phyloP scores from a whole-genome alignment of 1,284 basidiomycete species.

The Boletellus sp. region DNA sequence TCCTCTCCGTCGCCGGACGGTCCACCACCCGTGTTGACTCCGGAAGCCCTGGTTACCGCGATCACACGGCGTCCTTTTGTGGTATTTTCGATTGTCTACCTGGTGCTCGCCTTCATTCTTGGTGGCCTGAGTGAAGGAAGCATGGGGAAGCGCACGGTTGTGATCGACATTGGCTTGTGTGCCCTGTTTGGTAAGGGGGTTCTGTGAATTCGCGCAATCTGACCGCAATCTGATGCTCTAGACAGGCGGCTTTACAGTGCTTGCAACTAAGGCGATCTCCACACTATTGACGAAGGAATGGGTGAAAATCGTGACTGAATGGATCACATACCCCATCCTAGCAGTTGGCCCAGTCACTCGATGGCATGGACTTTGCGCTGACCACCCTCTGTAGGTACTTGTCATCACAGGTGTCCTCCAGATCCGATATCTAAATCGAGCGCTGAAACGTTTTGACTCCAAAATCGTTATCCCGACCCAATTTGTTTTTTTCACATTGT shows the following conservation, averaged over 20 bases:
- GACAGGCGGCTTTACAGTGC: conserved; percentile 87
- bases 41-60: conserved; percentile 65
- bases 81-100: conserved; percentile 65
- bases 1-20: conserved; percentile 70
- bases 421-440: conserved; percentile 88
- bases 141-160: conserved; percentile 66
- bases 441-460: conserved; percentile 80
- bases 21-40: conserved; percentile 52
- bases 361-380: conserved; percentile 17
- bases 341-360: conserved; percentile 39
- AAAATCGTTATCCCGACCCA: conserved; percentile 91
- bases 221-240: conserved; percentile 5
- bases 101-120: conserved; percentile 54
- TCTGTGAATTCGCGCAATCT: not conserved
- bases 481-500: conserved; percentile 87
- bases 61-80: conserved; percentile 72
- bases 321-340: conserved; percentile 78
- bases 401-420: conserved; percentile 82
- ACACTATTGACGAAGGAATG: conserved; percentile 78
- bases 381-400: conserved; percentile 53
- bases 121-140: conserved; percentile 57
- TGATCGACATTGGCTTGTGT: conserved; percentile 86
- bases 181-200: conserved; percentile 77
- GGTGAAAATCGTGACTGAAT: conserved; percentile 67
- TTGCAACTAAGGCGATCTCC: conserved; percentile 91